Base-by-base conservation (phyloP, 768 basidiomycete genomes). In the Fomitopsis pulvina region DNA sequence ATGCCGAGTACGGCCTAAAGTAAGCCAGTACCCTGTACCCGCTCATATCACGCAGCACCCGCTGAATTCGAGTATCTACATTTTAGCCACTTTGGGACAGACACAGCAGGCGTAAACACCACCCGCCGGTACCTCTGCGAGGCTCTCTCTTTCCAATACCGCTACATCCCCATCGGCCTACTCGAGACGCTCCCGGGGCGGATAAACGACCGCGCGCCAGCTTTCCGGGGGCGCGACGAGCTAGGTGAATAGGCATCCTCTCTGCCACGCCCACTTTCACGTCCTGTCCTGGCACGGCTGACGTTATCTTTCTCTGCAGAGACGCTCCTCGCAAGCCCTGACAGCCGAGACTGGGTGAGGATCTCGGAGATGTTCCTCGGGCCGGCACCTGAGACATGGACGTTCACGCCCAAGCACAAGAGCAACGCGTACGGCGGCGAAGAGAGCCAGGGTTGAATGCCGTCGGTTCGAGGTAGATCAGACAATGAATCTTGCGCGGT, bases 301-400 rank as follows among this genome's bases (percentile, higher is more conserved):
- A n/a, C n/a, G n/a, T n/a, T n/a, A n/a, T 20, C 39, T n/a, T 51
- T 30, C 22, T 27, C 22, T 41, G 21, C 59, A 92, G 91, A 94
- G 74, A 91, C 89, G 0, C 71, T 95, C 5, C 72, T 95, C 4
- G 81, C 90, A 3, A 92, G 89, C 58, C 73, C 76, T 2, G 78
- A 89, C 60, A 85, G 87, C 61, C 71, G 74, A 32, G 90, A 94
- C 61, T 95, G 93, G 93, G 87, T 94, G 37, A 89, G 83, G 69
- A 83, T 99, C 41, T 87, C 88, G 1, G 91, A 94, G 68, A 93
- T 95, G 87, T 96, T 96, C 70, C 70, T 97, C 22, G 95, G 94
- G 1, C 85, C 85, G 50, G 78, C 81, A 1, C 93, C 91, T 1
- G 87, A 88, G 52, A 71, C 78, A 2, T 95, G 90, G 83, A 68